A percentile compares a stretch with the other conserved stretches of the same genome.
Evolutionary conservation across 2,329 filamentous ascomycete genomes (phyloP).

Genomic region (Xylaria sp.): DNA sequence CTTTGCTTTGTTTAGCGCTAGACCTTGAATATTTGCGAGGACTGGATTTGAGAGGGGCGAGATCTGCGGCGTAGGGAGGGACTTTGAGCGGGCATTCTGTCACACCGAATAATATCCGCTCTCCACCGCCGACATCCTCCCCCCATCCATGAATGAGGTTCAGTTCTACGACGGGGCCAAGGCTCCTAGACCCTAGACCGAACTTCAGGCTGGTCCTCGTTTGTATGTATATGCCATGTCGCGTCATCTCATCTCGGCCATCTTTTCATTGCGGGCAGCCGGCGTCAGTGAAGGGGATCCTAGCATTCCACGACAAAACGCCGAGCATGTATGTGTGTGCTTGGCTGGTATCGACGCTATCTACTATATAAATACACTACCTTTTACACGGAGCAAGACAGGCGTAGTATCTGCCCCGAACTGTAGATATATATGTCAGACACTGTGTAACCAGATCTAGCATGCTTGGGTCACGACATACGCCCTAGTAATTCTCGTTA

Average conservation of each 20-base stretch:
- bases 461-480: too few species aligned
- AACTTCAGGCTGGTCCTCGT: background rate
- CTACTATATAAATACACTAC: background rate
- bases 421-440: too few species aligned
- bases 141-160: too few species aligned
- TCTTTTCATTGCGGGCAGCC: background rate
- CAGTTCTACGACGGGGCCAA: background rate
- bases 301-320: background rate
- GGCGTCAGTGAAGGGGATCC: background rate
- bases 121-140: too few species aligned
- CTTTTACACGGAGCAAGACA: background rate
- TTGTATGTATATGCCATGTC: conserved; percentile 13
- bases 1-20: background rate
- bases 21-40: too few species aligned
- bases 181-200: background rate
- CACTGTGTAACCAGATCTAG: too few species aligned
- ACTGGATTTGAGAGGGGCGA: background rate
- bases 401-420: too few species aligned
- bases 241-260: background rate
- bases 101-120: too few species aligned
- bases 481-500: too few species aligned
- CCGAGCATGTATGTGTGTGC: background rate
- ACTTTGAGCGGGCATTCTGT: too few species aligned
- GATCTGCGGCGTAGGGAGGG: too few species aligned
- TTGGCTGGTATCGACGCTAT: background rate